A percentile compares a stretch with the other conserved stretches of the same genome.
These are phyloP conservation scores for Setaria italica DNA, from an alignment of 202 grass and related monocot genomes.

Conservation along the genomic window DNA sequence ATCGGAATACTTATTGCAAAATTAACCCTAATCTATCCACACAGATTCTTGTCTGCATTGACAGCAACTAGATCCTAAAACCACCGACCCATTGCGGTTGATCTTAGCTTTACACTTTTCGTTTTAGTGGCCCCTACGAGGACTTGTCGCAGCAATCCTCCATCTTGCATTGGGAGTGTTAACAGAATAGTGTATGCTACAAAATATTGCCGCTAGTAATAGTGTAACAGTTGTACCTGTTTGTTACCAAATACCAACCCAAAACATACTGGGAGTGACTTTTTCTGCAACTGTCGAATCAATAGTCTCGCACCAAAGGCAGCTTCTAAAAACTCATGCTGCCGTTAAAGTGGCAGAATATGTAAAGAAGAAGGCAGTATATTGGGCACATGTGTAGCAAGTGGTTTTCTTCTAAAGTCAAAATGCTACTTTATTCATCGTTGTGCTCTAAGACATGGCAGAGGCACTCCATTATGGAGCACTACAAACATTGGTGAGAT, in stretches of 20 bases:
- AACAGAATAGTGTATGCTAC: constrained; percentile 28
- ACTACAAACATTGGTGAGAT: constrained; percentile 46
- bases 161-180: constrained; percentile 20
- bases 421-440: constrained; percentile 38
- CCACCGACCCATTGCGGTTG: not conserved
- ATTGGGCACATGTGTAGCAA: constrained; percentile 13
- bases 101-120: constrained; percentile 23
- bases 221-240: constrained; percentile 18
- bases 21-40: constrained; percentile 10
- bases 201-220: not conserved
- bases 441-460: constrained; percentile 34
- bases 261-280: constrained; percentile 1
- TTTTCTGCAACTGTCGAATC: constrained; percentile 22
- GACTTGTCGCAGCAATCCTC: not conserved
- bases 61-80: constrained; percentile 28
- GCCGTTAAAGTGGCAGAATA: constrained; percentile 30
- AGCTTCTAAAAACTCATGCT: constrained; percentile 23
- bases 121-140: constrained; percentile 15
- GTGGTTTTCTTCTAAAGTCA: constrained; percentile 32
- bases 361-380: constrained; percentile 34
- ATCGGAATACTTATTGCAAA: constrained; percentile 28
- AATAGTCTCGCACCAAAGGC: constrained; percentile 6
- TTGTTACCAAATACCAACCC: constrained; percentile 5
- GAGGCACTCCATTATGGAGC: constrained; percentile 51
- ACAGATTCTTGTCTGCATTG: constrained; percentile 24